phyloP scores from a whole-genome alignment of 1,284 basidiomycete genomes.

The Fomitopsis betulina region DNA sequence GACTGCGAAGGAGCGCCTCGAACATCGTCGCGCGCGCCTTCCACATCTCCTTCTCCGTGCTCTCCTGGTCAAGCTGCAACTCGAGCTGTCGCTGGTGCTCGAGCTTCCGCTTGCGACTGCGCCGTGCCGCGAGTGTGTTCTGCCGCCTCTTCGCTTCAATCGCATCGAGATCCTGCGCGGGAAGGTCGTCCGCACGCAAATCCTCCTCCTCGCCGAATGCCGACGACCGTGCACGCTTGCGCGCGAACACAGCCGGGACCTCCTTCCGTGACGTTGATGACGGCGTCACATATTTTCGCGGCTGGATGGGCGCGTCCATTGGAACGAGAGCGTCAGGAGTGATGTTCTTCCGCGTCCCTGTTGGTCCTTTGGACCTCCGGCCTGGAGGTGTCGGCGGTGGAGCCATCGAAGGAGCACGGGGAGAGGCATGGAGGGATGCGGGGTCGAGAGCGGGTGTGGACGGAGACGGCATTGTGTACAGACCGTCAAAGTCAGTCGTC shows the following conservation, averaged over 20 bases:
- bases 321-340: constrained; percentile 38
- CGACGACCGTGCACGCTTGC: constrained; percentile 51
- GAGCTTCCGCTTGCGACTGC: constrained; percentile 72
- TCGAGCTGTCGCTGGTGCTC: constrained; percentile 66
- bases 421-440: constrained; percentile 32
- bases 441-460: constrained; percentile 40
- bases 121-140: constrained; percentile 77
- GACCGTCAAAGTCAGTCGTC: constrained; percentile 27
- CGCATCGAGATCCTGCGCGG: constrained; percentile 48
- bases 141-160: constrained; percentile 76
- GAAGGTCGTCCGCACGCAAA: constrained; percentile 39
- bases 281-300: constrained; percentile 41
- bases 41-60: constrained; percentile 53
- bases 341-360: constrained; percentile 42
- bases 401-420: constrained; percentile 19
- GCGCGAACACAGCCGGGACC: constrained; percentile 41
- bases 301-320: constrained; percentile 43
- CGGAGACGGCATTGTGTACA: constrained; percentile 44
- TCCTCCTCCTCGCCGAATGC: constrained; percentile 52
- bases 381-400: constrained; percentile 32
- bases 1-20: constrained; percentile 41
- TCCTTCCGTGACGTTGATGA: constrained; percentile 48
- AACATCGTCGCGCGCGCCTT: constrained; percentile 45
- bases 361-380: constrained; percentile 34
- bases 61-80: constrained; percentile 41